Evolutionary conservation across 306 rosid species (phyloP).

Genomic region (Benincasa hispida): DNA sequence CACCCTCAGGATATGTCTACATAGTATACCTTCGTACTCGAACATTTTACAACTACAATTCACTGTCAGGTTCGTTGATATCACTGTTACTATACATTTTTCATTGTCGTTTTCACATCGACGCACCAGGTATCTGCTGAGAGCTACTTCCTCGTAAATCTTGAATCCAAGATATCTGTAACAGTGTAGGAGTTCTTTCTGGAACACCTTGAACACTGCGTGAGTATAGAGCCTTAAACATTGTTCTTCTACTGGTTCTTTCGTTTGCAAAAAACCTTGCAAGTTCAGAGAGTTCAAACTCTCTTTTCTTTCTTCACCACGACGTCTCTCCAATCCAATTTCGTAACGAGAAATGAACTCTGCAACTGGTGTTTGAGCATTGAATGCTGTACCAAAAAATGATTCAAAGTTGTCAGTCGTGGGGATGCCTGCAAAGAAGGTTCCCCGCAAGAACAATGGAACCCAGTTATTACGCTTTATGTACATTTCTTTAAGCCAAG

Average conservation of each 20-base stretch:
- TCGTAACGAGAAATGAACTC: conserved; percentile 78
- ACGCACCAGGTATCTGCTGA: conserved; percentile 72
- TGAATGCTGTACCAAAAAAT: conserved; percentile 60
- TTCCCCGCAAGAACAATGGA: conserved; percentile 54
- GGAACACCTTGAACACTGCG: conserved; percentile 62
- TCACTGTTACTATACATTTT: conserved; percentile 53
- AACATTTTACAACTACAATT: conserved; percentile 91
- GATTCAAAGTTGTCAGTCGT: conserved; percentile 53
- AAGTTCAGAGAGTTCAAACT: conserved; percentile 65
- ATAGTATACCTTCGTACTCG: conserved; percentile 84
- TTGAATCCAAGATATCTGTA: conserved; percentile 81
- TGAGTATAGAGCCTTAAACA: conserved; percentile 80
- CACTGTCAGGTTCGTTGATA: conserved; percentile 38
- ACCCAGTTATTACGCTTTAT: conserved; percentile 80
- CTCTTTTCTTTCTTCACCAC: conserved; percentile 79
- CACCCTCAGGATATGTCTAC: conserved; percentile 77
- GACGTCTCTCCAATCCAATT: conserved; percentile 71
- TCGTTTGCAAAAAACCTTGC: conserved; percentile 78
- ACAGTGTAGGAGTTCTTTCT: conserved; percentile 84
- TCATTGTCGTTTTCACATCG: conserved; percentile 63
- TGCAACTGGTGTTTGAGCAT: conserved; percentile 55
- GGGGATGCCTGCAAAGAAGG: conserved; percentile 83
- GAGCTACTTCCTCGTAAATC: conserved; percentile 49
- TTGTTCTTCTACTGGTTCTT: conserved; percentile 85
- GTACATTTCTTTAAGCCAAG: conserved; percentile 80